Conservation (phyloP, 2,329 filamentous ascomycete genomes). For the Colletotrichum nymphaeae region DNA sequence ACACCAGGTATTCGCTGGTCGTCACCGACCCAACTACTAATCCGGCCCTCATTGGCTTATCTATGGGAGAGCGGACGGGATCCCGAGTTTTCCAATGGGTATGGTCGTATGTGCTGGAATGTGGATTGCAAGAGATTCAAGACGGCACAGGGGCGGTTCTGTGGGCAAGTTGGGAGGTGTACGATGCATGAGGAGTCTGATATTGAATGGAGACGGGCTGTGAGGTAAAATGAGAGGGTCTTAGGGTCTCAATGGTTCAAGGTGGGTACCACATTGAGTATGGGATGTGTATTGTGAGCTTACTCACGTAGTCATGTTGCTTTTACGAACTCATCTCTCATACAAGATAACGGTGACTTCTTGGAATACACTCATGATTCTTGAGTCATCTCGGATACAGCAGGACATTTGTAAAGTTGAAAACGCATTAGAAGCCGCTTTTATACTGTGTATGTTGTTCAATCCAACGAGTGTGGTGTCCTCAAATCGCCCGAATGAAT, state of each 20-base stretch:
- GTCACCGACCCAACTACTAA: background rate
- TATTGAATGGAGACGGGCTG: fast-evolving
- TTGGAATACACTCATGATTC: too few species aligned
- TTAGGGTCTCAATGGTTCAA: background rate
- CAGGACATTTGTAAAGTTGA: too few species aligned
- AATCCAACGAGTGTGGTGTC: too few species aligned
- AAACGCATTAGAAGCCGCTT: too few species aligned
- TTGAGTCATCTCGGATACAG: too few species aligned
- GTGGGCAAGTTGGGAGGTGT: background rate
- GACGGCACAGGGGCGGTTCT: background rate
- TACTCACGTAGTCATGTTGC: too few species aligned
- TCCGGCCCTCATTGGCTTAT: background rate
- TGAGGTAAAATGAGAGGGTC: background rate
- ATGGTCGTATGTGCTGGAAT: background rate
- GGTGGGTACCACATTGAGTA: fast-evolving
- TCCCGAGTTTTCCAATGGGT: background rate
- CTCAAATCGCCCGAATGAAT: too few species aligned
- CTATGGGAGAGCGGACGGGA: background rate
- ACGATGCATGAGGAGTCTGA: fast-evolving
- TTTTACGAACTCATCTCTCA: too few species aligned
- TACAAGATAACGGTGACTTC: too few species aligned
- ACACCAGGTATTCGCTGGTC: background rate
- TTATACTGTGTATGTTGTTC: too few species aligned
- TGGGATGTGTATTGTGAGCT: fast-evolving
- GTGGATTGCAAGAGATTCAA: background rate